A percentile compares a stretch with the other conserved stretches of the same genome.
phyloP scores from a whole-genome alignment of 225 moss, liverwort and hornwort genomes.

The Bryoerythrophyllum caledonicum region DNA sequence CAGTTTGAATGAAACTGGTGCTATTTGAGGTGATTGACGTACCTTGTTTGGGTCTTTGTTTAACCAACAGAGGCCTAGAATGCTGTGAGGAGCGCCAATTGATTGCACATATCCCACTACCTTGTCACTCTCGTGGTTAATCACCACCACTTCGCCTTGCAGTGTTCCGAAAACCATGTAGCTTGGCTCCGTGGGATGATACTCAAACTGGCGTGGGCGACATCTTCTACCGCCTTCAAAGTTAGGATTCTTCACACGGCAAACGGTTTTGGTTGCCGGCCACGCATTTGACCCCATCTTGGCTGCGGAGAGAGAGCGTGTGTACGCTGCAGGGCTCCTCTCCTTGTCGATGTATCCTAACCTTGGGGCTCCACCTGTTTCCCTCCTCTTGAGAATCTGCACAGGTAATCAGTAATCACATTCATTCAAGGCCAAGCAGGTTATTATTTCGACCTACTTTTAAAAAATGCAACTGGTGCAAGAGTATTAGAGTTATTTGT shows the following conservation, averaged over 20 bases:
- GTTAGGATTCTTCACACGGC: constrained; percentile 62
- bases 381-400: constrained; percentile 69
- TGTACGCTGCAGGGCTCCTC: constrained; percentile 50
- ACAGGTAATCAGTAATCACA: constrained; percentile 10
- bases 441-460: not conserved
- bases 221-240: constrained; percentile 58
- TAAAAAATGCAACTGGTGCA: too few relatives aligned
- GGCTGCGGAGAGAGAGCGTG: constrained; percentile 67
- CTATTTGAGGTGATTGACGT: not conserved
- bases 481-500: too few relatives aligned
- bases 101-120: constrained; percentile 82
- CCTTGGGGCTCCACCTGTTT: constrained; percentile 59
- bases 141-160: constrained; percentile 78
- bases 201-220: constrained; percentile 84
- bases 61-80: constrained; percentile 82
- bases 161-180: constrained; percentile 86
- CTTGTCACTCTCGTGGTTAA: constrained; percentile 85
- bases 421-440: constrained; percentile 5
- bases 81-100: constrained; percentile 72
- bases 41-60: constrained; percentile 89
- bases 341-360: constrained; percentile 53
- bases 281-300: constrained; percentile 72
- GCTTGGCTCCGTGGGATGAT: constrained; percentile 78
- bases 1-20: too few relatives aligned
- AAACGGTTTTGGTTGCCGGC: constrained; percentile 61